These are phyloP conservation scores for Pyricularia grisea DNA, from an alignment of 2,329 filamentous ascomycete species.

Conservation along the genomic window DNA sequence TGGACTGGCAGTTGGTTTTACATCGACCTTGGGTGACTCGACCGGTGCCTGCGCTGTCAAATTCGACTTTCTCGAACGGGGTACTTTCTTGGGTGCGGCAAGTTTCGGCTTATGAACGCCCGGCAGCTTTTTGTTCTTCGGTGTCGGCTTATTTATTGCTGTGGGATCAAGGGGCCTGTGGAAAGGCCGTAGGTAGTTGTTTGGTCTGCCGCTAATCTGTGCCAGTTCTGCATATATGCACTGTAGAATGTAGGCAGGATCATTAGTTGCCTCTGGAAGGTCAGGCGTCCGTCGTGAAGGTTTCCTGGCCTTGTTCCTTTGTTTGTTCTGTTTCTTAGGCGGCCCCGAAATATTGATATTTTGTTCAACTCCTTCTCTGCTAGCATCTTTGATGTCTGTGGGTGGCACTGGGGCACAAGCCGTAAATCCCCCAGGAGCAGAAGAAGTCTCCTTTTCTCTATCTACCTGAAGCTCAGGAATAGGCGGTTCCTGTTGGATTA, in stretches of 20 bases:
- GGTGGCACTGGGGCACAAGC: not conserved
- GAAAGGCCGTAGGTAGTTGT: slow-evolving; percentile 8
- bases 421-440: not conserved
- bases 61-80: not conserved
- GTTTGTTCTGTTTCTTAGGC: not conserved
- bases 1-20: not conserved
- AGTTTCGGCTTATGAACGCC: not conserved
- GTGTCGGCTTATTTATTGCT: not conserved
- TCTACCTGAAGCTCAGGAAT: not conserved
- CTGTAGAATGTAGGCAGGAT: not conserved
- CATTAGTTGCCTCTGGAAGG: not conserved
- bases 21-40: not conserved
- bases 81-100: not conserved
- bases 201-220: slow-evolving; percentile 18
- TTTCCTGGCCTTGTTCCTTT: not conserved
- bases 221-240: slow-evolving; percentile 20
- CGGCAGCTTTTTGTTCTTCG: not conserved
- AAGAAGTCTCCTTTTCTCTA: not conserved
- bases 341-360: not conserved
- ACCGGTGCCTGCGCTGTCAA: not conserved
- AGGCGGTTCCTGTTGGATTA: not conserved
- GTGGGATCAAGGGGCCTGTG: not conserved
- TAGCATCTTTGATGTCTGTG: not conserved
- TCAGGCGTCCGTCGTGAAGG: not conserved
- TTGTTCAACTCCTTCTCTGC: not conserved